Base-by-base conservation (phyloP, 75 land plant genomes). In the Cunninghamia lanceolata region DNA sequence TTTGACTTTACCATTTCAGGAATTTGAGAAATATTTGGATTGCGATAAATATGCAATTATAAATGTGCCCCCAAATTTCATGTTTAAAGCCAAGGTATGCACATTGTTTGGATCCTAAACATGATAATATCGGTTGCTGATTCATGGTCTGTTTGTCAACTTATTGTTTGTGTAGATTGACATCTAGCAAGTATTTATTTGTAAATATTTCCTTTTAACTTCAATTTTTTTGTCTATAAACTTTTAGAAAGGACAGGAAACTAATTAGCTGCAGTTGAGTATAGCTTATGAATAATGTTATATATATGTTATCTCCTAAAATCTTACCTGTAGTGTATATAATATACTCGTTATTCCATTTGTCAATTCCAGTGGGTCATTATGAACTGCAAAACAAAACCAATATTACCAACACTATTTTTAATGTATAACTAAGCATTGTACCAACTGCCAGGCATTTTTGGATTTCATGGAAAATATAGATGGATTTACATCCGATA, bases 31-130 rank as follows among this genome's bases (percentile, higher is more conserved):
- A 74, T 91, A 89, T 76, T 84, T 86, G n/a, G 90, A 89, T 86
- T 82, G 84, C 30, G 86, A 91, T 53, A 82, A 91, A 52, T 91
- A 89, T 84, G 88, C 85, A 42, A 91, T 91, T 21, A 63, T 91
- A 40, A 91, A 91, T 85, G 89, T 91, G 21, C 92, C 92, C 40
- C 92, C 92, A 85, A 90, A 91, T 73, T 87, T 91, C 88, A 91
- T 91, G 91, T 91, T 91, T 74, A 79, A 89, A 80, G 92, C 92
- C 77, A 91, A 91, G 89, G 92, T 91, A 89, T 52, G 87, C 59
- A 21, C 43, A 43, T 63, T 79, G 19, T 77, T 80, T 80, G 28
- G 32, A 43, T 80, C 47, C 45, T 79, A 79, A 42, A 19, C 82
- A 42, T 75, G 78, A 75, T 75, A 16, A 32, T 75, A 38, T 75